These are phyloP conservation scores for Peronosclerospora sorghi DNA, from an alignment of 352 stramenopile species.

Conservation along the genomic window DNA sequence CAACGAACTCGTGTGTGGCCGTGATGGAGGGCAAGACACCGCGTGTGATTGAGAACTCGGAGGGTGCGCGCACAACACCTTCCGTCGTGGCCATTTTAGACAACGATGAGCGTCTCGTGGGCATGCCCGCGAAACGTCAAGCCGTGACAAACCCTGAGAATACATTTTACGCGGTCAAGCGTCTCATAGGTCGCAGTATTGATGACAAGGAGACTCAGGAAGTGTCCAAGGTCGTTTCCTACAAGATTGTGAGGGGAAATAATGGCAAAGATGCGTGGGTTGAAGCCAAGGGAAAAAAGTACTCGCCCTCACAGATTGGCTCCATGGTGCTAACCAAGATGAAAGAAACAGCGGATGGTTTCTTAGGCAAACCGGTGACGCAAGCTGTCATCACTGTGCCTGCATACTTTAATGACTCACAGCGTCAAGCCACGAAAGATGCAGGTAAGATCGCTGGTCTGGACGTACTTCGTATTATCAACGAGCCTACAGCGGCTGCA, in stretches of 20 bases:
- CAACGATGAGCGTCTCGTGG: slow-evolving; percentile 90
- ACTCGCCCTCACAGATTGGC: slow-evolving; percentile 92
- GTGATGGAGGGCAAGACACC: slow-evolving; percentile 67
- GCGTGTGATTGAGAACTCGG: slow-evolving; percentile 97
- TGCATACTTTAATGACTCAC: slow-evolving; percentile 61
- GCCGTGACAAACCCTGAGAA: slow-evolving; percentile 97
- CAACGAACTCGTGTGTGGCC: slow-evolving; percentile 92
- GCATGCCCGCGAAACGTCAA: slow-evolving; percentile 91
- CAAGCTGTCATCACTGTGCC: slow-evolving; percentile 61
- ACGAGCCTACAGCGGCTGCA: slow-evolving; percentile 93
- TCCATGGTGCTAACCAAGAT: slow-evolving; percentile 98
- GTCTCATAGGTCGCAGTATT: slow-evolving; percentile 92
- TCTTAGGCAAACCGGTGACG: slow-evolving; percentile 46
- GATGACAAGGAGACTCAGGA: slow-evolving; percentile 90
- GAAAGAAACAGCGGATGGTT: slow-evolving; percentile 81
- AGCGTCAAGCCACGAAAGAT: slow-evolving; percentile 63
- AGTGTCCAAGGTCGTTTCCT: slow-evolving; percentile 92
- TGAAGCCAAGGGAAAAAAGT: slow-evolving; percentile 87
- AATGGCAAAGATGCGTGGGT: slow-evolving; percentile 93
- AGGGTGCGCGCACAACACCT: slow-evolving; percentile 92
- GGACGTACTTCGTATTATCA: slow-evolving; percentile 86
- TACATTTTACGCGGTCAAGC: slow-evolving; percentile 97
- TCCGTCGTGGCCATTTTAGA: slow-evolving; percentile 94
- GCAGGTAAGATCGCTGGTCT: slow-evolving; percentile 50
- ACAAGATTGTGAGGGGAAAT: slow-evolving; percentile 92